Percentiles rank a stretch among this genome's conserved stretches.
Conservation (phyloP, 305 asterid genomes). For the Solanum hybrid region DNA sequence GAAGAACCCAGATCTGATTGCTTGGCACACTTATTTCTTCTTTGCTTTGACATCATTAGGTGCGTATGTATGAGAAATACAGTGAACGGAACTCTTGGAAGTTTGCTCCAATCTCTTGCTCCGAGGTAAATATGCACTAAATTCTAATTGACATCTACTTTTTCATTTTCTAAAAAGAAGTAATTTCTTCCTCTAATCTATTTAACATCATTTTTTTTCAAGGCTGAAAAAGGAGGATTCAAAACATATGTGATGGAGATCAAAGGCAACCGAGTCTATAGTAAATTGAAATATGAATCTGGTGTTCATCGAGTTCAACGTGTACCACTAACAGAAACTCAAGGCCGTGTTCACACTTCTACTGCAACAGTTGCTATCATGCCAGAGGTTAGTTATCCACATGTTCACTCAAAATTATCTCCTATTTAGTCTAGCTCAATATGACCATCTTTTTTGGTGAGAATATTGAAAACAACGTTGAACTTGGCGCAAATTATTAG, state of each 20-base stretch:
- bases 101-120: constrained; percentile 52
- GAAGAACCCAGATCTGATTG: neutral
- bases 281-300: constrained; percentile 93
- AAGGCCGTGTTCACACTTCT: constrained; percentile 97
- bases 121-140: constrained; percentile 50
- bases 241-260: constrained; percentile 93
- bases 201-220: constrained; percentile 8
- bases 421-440: neutral
- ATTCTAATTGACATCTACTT: neutral
- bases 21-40: constrained; percentile 3
- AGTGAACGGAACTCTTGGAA: constrained; percentile 83
- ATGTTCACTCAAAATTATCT: neutral
- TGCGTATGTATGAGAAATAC: constrained; percentile 78
- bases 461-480: neutral
- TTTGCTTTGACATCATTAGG: constrained; percentile 31
- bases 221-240: constrained; percentile 91
- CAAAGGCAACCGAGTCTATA: constrained; percentile 76
- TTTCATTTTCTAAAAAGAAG: neutral
- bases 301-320: constrained; percentile 99
- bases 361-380: constrained; percentile 97
- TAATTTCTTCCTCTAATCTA: neutral
- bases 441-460: neutral
- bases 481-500: neutral
- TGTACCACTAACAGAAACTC: constrained; percentile 94
- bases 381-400: constrained; percentile 65